Evolutionary conservation across 192 early-diverging fungal genomes (phyloP), one percentile per base, ranked within the genome.

Genomic region (Pilobolus umbonatus): DNA sequence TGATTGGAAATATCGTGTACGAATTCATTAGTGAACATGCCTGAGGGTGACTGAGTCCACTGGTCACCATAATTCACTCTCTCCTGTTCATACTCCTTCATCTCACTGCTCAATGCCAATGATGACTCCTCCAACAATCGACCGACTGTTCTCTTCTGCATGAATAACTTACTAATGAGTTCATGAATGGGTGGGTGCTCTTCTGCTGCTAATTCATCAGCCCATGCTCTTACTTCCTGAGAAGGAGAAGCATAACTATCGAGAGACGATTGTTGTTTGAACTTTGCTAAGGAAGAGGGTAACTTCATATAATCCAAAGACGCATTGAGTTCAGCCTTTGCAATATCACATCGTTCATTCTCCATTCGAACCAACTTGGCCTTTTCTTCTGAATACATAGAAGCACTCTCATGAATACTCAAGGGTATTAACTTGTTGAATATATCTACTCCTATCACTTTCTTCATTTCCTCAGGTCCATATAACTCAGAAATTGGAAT

Each of bases 331-430:
- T 99, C 94, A 24, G 76, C 83, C 66, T 97, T 88, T 5, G 92
- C 88, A 5, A 85, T 61, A 44, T 92, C 90, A 28, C 86, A 88
- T 59, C 79, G 74, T 57, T 86, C 92, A 21, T 84, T 81, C 48
- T 94, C 90, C 21, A 77, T 68, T 22, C 96, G 85, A 6, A 96
- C 79, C 31, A 99, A 60, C 74, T 94, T 93, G 17, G 93, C 94
- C 74, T 96, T 93, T 67, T 96, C 93, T 66, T 98, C 96, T 21
- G 93, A 94, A 61, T 99, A 99, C 57, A 97, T 53, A 22, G 89
- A 92, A 12, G 94, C 80, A 38, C 89, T 85, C 74, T 98, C 93
- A 69, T 96, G 94, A 1, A 99, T 91, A n/a, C 84, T 80, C 40
- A 99, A 74, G 0, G 96, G 96, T 28, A 99, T 86, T 42, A 99